These are phyloP conservation scores for Teunomyces aglyptinius DNA, from an alignment of 805 yeast genomes.

Conservation along the genomic window DNA sequence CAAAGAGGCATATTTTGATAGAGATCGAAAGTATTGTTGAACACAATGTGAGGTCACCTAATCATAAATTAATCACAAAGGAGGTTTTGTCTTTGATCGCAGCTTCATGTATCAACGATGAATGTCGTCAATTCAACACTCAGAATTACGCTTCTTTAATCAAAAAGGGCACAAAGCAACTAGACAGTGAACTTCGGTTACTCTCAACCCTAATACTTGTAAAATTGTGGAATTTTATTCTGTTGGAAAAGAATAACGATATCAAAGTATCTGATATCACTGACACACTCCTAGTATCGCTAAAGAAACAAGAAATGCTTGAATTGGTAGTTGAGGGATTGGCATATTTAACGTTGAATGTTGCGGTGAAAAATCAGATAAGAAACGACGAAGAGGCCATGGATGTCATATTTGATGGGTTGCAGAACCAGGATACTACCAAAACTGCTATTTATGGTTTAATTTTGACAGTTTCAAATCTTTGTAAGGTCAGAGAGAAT, in stretches of 20 bases:
- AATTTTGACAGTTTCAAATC: constrained; percentile 39
- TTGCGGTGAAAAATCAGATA: constrained; percentile 27
- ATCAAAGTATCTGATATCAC: constrained; percentile 9
- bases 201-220: constrained; percentile 47
- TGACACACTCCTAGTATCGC: constrained; percentile 9
- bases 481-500: constrained; percentile 31
- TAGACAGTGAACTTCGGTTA: constrained; percentile 21
- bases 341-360: constrained; percentile 45
- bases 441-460: constrained; percentile 37
- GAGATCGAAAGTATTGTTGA: neutral
- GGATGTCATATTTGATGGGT: constrained; percentile 15
- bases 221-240: constrained; percentile 55
- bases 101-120: constrained; percentile 49
- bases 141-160: constrained; percentile 43
- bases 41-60: constrained; percentile 4
- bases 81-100: constrained; percentile 21
- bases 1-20: constrained; percentile 15
- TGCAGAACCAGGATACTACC: constrained; percentile 12
- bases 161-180: constrained; percentile 29
- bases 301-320: constrained; percentile 9
- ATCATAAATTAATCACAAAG: constrained; percentile 5
- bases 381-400: constrained; percentile 35
- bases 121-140: constrained; percentile 46
- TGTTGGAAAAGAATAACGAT: constrained; percentile 22
- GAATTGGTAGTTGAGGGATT: constrained; percentile 43